phyloP scores from a whole-genome alignment of 1,139 yeast species.

The Arxiozyma slooffiae region DNA sequence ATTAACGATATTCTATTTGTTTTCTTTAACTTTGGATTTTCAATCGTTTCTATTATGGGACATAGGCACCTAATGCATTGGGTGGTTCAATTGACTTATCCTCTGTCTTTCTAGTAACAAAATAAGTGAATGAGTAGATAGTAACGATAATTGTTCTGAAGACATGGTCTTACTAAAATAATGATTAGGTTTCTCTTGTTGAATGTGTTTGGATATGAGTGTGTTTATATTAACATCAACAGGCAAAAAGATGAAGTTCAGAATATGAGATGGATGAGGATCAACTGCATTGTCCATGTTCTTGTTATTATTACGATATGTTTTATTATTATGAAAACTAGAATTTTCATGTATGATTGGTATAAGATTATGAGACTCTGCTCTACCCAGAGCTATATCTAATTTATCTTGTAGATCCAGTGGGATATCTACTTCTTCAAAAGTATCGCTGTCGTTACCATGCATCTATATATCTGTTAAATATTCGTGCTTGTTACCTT shows the following conservation, averaged over 20 bases:
- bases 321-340: background rate
- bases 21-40: constrained; percentile 53
- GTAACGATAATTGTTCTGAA: constrained; percentile 2
- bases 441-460: constrained; percentile 1
- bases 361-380: background rate
- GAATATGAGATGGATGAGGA: background rate
- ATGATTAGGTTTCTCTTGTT: background rate
- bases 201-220: background rate
- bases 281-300: background rate
- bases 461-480: background rate
- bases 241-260: background rate
- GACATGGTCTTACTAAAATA: constrained; percentile 1
- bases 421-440: constrained; percentile 26
- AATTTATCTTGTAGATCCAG: constrained; percentile 18
- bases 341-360: background rate
- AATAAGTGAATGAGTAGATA: constrained; percentile 31
- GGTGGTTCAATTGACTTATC: constrained; percentile 34
- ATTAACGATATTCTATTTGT: constrained; percentile 73
- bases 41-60: constrained; percentile 12
- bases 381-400: constrained; percentile 10
- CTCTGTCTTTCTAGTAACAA: constrained; percentile 34
- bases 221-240: background rate
- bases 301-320: background rate
- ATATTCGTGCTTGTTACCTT: too few species aligned
- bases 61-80: constrained; percentile 32